Conservation (phyloP, 257 asterid species). For the Misopates orontium region DNA sequence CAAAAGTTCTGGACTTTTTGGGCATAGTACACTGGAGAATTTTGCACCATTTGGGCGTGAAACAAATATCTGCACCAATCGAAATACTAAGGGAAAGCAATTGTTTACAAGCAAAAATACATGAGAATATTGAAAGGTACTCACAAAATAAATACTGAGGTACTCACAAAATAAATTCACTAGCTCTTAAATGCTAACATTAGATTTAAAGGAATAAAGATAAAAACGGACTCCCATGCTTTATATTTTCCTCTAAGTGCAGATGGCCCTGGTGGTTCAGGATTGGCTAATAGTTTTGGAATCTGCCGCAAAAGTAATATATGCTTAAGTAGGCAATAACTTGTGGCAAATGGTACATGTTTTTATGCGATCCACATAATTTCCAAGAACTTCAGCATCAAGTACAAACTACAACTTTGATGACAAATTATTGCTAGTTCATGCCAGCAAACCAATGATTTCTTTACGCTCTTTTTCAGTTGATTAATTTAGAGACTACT, state of each 20-base stretch:
- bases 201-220: no score
- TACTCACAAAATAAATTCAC: no score
- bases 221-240: no score
- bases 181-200: no score
- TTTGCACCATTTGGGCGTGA: constrained; percentile 72
- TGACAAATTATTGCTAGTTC: constrained; percentile 9
- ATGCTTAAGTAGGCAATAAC: constrained; percentile 7
- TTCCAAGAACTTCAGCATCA: background rate
- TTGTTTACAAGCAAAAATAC: background rate
- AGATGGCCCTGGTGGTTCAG: no score
- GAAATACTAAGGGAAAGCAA: constrained; percentile 8
- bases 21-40: constrained; percentile 77
- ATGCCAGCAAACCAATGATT: no score
- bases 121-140: no score
- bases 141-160: no score
- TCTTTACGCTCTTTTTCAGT: no score
- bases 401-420: background rate
- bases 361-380: background rate
- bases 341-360: no score
- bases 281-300: background rate
- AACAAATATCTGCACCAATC: constrained; percentile 68
- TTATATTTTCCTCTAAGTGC: no score
- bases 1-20: constrained; percentile 50
- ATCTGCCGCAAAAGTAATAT: background rate
- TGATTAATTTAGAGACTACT: no score